Percentiles rank a stretch among this genome's conserved stretches.
Conservation (phyloP, 129 eudicot species). For the Solidago caesia region DNA sequence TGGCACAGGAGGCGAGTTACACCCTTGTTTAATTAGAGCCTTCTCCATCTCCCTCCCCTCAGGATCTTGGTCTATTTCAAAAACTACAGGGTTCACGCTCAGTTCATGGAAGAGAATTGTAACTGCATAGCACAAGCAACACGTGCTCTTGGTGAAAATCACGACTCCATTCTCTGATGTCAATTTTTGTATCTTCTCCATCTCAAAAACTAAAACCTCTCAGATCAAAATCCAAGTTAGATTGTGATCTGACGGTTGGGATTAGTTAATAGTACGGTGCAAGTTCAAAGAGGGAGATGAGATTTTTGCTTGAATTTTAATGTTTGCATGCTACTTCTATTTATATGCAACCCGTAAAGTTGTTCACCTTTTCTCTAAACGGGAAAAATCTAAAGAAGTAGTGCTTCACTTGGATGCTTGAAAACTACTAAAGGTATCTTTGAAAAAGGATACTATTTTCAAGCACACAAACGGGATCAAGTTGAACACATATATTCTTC, state of each 20-base stretch:
- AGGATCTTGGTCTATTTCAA: constrained; percentile 64
- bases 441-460: constrained; percentile 41
- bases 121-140: constrained; percentile 80
- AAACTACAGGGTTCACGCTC: constrained; percentile 44
- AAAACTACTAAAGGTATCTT: constrained; percentile 46
- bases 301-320: constrained; percentile 44
- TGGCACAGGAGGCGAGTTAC: constrained; percentile 57
- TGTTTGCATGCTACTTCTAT: constrained; percentile 44
- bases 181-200: constrained; percentile 60
- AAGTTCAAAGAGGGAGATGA: constrained; percentile 18
- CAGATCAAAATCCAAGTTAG: constrained; percentile 32
- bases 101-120: constrained; percentile 60
- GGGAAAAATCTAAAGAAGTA: constrained; percentile 45
- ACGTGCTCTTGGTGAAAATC: constrained; percentile 74
- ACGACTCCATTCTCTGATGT: constrained; percentile 62
- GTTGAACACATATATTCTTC: constrained; percentile 43
- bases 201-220: constrained; percentile 19
- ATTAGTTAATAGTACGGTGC: constrained; percentile 32
- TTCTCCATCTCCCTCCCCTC: constrained; percentile 67
- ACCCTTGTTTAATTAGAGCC: constrained; percentile 57
- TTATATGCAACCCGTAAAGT: constrained; percentile 38
- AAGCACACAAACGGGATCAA: constrained; percentile 39
- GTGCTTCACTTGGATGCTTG: constrained; percentile 49
- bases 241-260: constrained; percentile 29
- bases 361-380: constrained; percentile 25